Evolutionary conservation across 78 protist genomes (phyloP).

Genomic region (Paratrimastix pyriformis): DNA sequence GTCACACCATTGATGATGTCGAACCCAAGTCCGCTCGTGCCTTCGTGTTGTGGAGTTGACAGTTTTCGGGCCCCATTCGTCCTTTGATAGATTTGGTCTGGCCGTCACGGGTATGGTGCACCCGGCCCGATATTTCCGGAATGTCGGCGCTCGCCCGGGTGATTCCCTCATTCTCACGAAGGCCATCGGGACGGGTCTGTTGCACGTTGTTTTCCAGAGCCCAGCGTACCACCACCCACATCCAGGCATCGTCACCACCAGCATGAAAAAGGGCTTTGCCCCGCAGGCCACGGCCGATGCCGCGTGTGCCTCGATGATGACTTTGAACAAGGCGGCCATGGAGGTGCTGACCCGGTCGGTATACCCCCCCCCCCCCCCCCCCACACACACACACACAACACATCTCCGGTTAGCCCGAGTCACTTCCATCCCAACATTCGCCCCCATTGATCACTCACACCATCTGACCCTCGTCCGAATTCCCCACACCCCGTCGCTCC

Average conservation of each 20-base stretch:
- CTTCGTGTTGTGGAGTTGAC: neutral
- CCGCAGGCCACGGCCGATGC: neutral
- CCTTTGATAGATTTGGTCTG: conserved; percentile 24
- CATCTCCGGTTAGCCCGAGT: too few relatives aligned
- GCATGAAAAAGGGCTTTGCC: conserved; percentile 1
- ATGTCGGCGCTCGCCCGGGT: conserved; percentile 11
- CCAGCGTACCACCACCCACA: too few relatives aligned
- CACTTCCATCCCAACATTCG: too few relatives aligned
- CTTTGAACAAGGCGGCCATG: neutral
- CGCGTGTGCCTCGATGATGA: neutral
- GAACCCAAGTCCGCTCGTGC: conserved; percentile 9
- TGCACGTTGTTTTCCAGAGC: too few relatives aligned
- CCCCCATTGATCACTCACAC: too few relatives aligned
- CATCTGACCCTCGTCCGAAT: too few relatives aligned
- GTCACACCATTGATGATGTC: conserved; percentile 27
- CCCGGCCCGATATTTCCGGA: neutral
- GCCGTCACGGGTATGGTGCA: conserved; percentile 26
- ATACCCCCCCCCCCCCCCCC: too few relatives aligned
- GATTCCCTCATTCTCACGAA: conserved; percentile 33
- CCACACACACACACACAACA: too few relatives aligned
- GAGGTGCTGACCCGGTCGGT: neutral
- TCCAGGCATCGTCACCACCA: conserved; percentile 18
- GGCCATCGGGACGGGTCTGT: conserved; percentile 39
- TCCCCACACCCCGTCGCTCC: too few relatives aligned
- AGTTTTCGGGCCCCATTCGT: neutral